Conservation (phyloP, 2,329 filamentous ascomycete genomes). For the Penicillium frequentans region DNA sequence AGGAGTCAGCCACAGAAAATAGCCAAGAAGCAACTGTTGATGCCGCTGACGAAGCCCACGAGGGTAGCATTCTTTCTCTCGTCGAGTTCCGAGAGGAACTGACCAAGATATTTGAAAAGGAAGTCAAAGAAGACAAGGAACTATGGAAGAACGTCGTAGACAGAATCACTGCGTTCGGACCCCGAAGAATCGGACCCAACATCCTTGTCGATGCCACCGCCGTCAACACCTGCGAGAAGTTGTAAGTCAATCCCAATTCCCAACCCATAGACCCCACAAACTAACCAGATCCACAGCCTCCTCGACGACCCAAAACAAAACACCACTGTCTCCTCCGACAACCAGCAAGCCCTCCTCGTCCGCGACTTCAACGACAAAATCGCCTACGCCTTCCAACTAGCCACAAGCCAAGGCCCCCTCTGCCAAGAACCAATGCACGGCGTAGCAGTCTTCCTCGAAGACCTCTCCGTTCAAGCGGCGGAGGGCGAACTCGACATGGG, state of each 20-base stretch:
- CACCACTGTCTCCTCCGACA: constrained; percentile 24
- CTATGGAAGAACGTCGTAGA: constrained; percentile 75
- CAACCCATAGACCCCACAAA: neutral
- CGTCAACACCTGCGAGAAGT: constrained; percentile 68
- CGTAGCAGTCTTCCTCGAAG: constrained; percentile 85
- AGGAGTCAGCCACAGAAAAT: constrained; percentile 42
- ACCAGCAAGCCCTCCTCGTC: constrained; percentile 40
- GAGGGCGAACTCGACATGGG: constrained; percentile 62
- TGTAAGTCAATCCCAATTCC: constrained; percentile 51
- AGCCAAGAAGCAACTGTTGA: constrained; percentile 53
- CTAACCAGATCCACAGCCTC: constrained; percentile 29
- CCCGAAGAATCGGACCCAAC: constrained; percentile 81
- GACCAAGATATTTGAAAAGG: constrained; percentile 61
- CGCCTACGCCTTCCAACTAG: constrained; percentile 89
- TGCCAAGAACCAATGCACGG: constrained; percentile 94
- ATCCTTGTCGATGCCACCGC: constrained; percentile 81
- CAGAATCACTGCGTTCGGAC: constrained; percentile 86
- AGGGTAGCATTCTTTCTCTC: constrained; percentile 64
- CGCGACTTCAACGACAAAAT: constrained; percentile 86
- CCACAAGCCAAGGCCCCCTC: constrained; percentile 82
- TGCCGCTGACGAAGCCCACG: constrained; percentile 53
- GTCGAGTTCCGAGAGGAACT: constrained; percentile 78
- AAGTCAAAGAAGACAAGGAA: constrained; percentile 71
- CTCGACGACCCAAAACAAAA: constrained; percentile 38
- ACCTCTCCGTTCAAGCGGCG: constrained; percentile 62